Percentiles rank a stretch among this genome's conserved stretches.
These are phyloP conservation scores for Candida anglica DNA, from an alignment of 805 yeast species.

Conservation along the genomic window DNA sequence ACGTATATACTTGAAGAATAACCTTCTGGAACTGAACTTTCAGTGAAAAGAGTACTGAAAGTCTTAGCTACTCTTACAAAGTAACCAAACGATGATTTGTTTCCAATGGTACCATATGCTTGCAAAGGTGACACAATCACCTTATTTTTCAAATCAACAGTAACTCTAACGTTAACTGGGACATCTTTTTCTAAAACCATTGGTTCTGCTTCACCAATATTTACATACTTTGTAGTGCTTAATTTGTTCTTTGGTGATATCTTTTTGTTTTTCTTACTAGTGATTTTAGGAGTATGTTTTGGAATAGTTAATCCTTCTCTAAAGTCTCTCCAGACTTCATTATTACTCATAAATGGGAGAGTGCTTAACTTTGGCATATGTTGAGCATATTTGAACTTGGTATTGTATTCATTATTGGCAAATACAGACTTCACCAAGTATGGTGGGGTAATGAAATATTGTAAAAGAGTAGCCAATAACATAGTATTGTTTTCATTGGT, in stretches of 20 bases:
- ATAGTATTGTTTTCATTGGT: constrained; percentile 32
- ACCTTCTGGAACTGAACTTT: constrained; percentile 59
- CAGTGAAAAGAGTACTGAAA: constrained; percentile 67
- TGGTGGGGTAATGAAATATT: constrained; percentile 81
- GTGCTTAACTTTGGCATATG: constrained; percentile 69
- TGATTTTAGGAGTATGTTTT: constrained; percentile 33
- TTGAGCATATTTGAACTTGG: constrained; percentile 58
- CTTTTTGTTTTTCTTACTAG: constrained; percentile 40
- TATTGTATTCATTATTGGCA: constrained; percentile 32
- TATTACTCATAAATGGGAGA: constrained; percentile 67
- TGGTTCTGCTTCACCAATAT: constrained; percentile 62
- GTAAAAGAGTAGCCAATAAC: constrained; percentile 65
- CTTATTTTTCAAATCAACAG: constrained; percentile 61
- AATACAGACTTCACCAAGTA: constrained; percentile 68
- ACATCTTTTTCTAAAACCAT: constrained; percentile 58
- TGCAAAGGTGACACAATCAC: constrained; percentile 66
- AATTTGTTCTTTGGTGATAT: constrained; percentile 34
- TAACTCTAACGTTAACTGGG: constrained; percentile 77
- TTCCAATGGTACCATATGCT: constrained; percentile 66
- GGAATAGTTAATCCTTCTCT: constrained; percentile 64
- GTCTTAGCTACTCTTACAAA: constrained; percentile 62
- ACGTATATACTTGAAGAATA: constrained; percentile 65
- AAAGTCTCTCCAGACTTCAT: constrained; percentile 28
- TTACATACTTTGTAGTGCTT: constrained; percentile 65
- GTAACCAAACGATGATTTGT: constrained; percentile 64